Evolutionary conservation across 2,329 filamentous ascomycete species (phyloP).

Genomic region (Trichoderma simmonsii): DNA sequence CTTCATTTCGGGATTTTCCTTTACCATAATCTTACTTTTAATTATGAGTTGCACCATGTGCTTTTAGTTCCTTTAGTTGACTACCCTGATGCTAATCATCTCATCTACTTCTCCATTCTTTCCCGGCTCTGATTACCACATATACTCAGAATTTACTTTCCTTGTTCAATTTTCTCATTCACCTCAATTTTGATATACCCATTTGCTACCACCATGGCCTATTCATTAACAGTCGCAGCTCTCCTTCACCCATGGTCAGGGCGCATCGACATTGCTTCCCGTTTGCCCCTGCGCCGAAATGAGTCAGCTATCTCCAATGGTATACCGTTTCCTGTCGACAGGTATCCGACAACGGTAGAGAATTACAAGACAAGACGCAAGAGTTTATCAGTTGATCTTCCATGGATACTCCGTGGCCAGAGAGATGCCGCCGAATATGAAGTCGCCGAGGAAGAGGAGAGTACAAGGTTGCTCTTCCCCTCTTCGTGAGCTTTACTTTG

Average conservation of each 20-base stretch:
- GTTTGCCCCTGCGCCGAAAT: background rate
- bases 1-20: too few species aligned
- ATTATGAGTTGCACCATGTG: too few species aligned
- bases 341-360: background rate
- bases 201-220: background rate
- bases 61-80: accelerated
- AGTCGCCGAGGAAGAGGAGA: background rate
- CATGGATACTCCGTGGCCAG: background rate
- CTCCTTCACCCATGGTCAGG: slow-evolving; percentile 7
- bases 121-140: background rate
- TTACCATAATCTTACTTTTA: background rate
- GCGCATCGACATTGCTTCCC: background rate
- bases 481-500: background rate
- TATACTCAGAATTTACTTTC: background rate
- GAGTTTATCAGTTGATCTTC: background rate
- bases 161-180: background rate
- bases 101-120: background rate
- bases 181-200: background rate
- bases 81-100: too few species aligned
- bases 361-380: background rate
- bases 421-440: background rate
- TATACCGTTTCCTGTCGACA: background rate
- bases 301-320: background rate
- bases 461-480: background rate
- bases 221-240: background rate